Percentiles rank a stretch among this genome's conserved stretches.
These are phyloP conservation scores for Theileria annulata DNA, from an alignment of 169 alveolate species.

Conservation along the genomic window DNA sequence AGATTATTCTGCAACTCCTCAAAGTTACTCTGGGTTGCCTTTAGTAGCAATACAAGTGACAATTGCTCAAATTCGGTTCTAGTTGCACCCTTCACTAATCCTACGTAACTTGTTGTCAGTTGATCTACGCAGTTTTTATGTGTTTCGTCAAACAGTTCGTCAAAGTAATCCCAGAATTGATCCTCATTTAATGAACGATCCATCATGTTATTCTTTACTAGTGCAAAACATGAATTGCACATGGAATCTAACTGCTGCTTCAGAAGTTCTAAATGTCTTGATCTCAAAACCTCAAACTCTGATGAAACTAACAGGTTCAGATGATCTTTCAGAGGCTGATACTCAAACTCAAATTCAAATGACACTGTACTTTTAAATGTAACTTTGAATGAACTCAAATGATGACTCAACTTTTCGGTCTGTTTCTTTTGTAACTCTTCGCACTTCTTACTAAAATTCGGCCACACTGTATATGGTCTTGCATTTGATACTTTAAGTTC, in stretches of 20 bases:
- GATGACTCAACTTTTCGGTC: constrained; percentile 11
- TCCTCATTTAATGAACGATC: constrained; percentile 38
- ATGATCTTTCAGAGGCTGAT: constrained; percentile 27
- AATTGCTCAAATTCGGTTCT: constrained; percentile 48
- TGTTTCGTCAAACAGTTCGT: constrained; percentile 25
- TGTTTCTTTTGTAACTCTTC: constrained; percentile 28
- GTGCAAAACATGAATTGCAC: constrained; percentile 28
- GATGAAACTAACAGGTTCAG: constrained; percentile 33
- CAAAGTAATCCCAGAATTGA: constrained; percentile 50
- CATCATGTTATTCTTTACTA: constrained; percentile 24
- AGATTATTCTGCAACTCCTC: constrained; percentile 37
- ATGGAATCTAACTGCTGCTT: constrained; percentile 28
- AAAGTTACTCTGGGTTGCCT: constrained; percentile 1
- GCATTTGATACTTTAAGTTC: constrained; percentile 38
- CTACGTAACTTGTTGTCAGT: constrained; percentile 30
- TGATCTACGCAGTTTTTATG: constrained; percentile 23
- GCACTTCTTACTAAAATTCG: constrained; percentile 29
- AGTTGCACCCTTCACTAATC: constrained; percentile 18
- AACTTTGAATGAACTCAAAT: constrained; percentile 10
- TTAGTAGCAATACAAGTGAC: constrained; percentile 30
- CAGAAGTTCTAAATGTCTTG: constrained; percentile 53
- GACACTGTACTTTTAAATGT: constrained; percentile 16
- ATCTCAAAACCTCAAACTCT: constrained; percentile 44
- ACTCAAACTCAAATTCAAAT: constrained; percentile 36
- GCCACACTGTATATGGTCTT: constrained; percentile 57